Base-by-base conservation (phyloP, 805 yeast species). In the Kuraishia hungarica region DNA sequence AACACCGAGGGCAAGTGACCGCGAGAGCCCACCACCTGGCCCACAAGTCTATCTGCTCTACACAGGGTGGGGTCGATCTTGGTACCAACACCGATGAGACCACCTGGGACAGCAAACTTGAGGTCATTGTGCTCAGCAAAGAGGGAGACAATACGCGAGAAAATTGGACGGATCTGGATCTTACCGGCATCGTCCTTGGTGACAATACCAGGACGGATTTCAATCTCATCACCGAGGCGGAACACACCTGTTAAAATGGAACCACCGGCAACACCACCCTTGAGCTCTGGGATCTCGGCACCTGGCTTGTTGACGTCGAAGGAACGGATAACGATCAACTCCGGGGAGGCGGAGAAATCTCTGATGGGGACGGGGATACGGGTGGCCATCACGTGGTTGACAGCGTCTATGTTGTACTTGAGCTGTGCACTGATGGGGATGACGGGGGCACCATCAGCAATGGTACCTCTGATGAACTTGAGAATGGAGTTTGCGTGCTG, bases 221-320 rank as follows among this genome's bases (percentile, higher is more conserved):
- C 99, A 67, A 94, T 93, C 78, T 94, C 98, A 70, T 94, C 99
- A 59, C 97, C 98, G 60, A 94, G 80, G 71, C 89, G 87, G 79
- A 94, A 89, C 52, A 94, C 99, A 82, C 99, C 99, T 58, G 85
- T 90, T 69, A 94, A 80, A 65, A 94, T 93, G 54, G 97, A 90
- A 64, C 99, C 99, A 79, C 99, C 99, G 51, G 99, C 99, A 70
- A 94, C 98, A 84, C 99, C 99, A 67, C 99, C 99, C 77, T 92
- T 92, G 71, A 94, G 82, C 65, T 93, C 98, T 62, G 87, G 92
- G 62, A 96, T 89, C 74, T 92, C 97, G 50, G 97, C 85, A 77
- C 99, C 99, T 58, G 99, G 99, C 75, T 90, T 92, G 78, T 94
- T 94, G 61, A 94, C 99, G 73, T 94, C 99, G 71, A 94, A 94